Conservation (phyloP, 2,329 filamentous ascomycete genomes). For the Salinomyces thailandicus region DNA sequence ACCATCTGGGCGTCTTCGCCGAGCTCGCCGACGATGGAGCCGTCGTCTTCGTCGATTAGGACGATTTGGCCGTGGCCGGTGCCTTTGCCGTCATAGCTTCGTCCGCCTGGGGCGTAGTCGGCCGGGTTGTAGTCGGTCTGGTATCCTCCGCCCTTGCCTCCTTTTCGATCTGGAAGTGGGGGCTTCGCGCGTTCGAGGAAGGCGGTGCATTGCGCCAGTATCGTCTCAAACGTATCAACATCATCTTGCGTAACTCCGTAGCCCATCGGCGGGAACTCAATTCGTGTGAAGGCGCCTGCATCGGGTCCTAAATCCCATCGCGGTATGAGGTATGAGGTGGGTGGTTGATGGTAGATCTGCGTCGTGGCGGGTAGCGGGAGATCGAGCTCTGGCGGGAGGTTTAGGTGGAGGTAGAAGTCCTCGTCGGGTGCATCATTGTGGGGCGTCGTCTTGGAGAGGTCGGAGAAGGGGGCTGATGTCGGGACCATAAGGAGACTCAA, state of each 20-base stretch:
- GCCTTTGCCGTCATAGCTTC: slow-evolving; percentile 42
- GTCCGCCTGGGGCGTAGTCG: slow-evolving; percentile 63
- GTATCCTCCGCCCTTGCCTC: slow-evolving; percentile 22
- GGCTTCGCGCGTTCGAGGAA: slow-evolving; percentile 78
- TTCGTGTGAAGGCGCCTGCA: slow-evolving; percentile 79
- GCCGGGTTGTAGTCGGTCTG: slow-evolving; percentile 62
- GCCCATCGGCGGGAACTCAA: slow-evolving; percentile 72
- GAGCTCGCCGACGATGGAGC: slow-evolving; percentile 86
- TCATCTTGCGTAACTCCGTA: slow-evolving; percentile 77
- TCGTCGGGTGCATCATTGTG: slow-evolving; percentile 55
- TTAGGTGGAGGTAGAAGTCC: slow-evolving; percentile 94
- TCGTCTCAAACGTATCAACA: slow-evolving; percentile 92
- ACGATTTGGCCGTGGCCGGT: slow-evolving; percentile 63
- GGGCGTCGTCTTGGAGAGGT: slow-evolving; percentile 45
- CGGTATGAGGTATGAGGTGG: slow-evolving; percentile 84
- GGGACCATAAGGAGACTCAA: slow-evolving; percentile 93
- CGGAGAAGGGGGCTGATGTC: slow-evolving; percentile 61
- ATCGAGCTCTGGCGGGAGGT: slow-evolving; percentile 88
- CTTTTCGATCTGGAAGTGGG: slow-evolving; percentile 29
- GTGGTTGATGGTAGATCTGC: slow-evolving; percentile 93
- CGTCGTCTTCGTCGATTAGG: slow-evolving; percentile 88
- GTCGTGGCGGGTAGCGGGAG: slow-evolving; percentile 88
- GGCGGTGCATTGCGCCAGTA: slow-evolving; percentile 92
- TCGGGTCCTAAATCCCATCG: slow-evolving; percentile 88
- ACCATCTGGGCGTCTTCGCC: slow-evolving; percentile 70